Evolutionary conservation across 768 basidiomycete species (phyloP), one percentile per base, ranked within the genome.

Genomic region (Pisolithus orientalis): DNA sequence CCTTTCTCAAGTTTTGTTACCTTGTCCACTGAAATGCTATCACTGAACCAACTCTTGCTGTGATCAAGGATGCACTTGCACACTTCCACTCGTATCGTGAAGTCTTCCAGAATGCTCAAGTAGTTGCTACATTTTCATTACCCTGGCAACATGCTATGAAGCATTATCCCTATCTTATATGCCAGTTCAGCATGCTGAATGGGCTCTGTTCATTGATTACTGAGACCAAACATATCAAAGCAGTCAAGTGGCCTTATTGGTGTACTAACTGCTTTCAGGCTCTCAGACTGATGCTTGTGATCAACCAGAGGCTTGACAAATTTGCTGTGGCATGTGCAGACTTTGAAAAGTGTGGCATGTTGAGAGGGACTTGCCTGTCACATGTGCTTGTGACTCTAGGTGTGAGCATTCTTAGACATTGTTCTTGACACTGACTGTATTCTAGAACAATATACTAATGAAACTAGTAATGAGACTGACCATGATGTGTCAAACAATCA

Each of bases 181-280:
- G 9, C 2, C 46, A 59, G 2, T 73, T 70, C 52, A 66, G 66
- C 3, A 57, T 64, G 1, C 70, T 66, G 1, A 71, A 72, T 46
- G 66, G 72, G 0, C 62, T 73, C 3, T 72, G 71, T 39, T 69
- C 64, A 0, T 74, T 65, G 0, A 72, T 72, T 16, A 74, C 66
- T 0, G 68, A 74, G 29, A 62, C 61, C 0, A 68, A 66, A 24
- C 72, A 71, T 38, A 70, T 72, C 47, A 66, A 61, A 8, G 68
- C 67, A 5, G 67, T 74, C 2, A 73, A 73, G 47, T 40, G 69
- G 39, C 71, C 69, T 1, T 73, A 65, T 51, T 48, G 58, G 1
- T 53, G 54, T 1, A 71, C 69, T 0, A 72, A 59, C 50, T 27
- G 24, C 3, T 24, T 51, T 4, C 59, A 59, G 17, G 46, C 64